Percentiles rank a stretch among this genome's conserved stretches.
These are phyloP conservation scores for Populus hybrid DNA, from an alignment of 441 rosid genomes.

Conservation along the genomic window DNA sequence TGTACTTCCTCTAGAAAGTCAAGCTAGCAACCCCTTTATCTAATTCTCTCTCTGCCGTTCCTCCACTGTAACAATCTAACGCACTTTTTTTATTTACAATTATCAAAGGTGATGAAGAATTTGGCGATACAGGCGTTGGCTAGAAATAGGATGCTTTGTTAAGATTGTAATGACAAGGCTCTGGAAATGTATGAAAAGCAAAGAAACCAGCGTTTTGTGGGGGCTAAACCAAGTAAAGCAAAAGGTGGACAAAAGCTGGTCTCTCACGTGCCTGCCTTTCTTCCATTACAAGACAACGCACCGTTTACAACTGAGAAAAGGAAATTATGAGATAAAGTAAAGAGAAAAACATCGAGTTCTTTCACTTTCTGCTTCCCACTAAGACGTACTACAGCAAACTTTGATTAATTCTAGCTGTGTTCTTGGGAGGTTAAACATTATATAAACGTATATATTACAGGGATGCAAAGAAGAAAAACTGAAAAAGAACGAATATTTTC, in stretches of 20 bases:
- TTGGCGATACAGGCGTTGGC: background rate
- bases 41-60: background rate
- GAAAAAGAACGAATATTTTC: background rate
- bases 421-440: background rate
- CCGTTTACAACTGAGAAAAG: background rate
- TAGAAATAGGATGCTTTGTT: slow-evolving; percentile 4
- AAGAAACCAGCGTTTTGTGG: slow-evolving; percentile 9
- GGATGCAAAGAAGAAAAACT: background rate
- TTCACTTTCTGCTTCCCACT: background rate
- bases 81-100: background rate
- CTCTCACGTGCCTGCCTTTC: background rate
- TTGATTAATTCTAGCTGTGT: background rate
- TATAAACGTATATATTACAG: background rate
- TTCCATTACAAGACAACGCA: slow-evolving; percentile 10
- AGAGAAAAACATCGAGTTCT: background rate
- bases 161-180: background rate
- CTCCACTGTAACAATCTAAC: background rate
- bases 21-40: background rate
- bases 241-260: slow-evolving; percentile 6
- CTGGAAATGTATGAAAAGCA: background rate
- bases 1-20: slow-evolving; percentile 10
- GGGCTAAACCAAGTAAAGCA: slow-evolving; percentile 15
- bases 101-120: background rate
- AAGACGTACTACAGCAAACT: background rate
- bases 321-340: background rate